Percentiles rank a stretch among this genome's conserved stretches.
Conservation (phyloP, 257 asterid genomes). For the Perilla frutescens region DNA sequence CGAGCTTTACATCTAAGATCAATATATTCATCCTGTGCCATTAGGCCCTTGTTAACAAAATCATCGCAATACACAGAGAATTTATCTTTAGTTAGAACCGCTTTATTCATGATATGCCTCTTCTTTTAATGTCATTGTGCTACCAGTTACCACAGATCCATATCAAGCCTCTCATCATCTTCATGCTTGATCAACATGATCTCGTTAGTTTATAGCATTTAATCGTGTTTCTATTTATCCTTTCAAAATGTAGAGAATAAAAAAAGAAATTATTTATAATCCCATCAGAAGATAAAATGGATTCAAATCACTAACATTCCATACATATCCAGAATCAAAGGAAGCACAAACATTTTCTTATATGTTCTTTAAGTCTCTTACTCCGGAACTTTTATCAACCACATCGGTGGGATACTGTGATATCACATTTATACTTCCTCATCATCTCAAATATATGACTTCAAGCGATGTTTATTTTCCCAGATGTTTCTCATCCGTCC, state of each 20-base stretch:
- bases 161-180: not conserved
- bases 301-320: not conserved
- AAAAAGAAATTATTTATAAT: no score
- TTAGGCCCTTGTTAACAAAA: no score
- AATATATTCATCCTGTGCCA: no score
- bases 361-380: not conserved
- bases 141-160: not conserved
- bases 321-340: not conserved
- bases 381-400: not conserved
- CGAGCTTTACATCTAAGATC: no score
- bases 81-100: no score
- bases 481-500: not conserved
- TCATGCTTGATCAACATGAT: not conserved
- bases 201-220: not conserved
- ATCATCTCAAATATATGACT: not conserved
- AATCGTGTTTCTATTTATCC: not conserved
- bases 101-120: no score
- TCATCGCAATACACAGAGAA: no score
- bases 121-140: no score
- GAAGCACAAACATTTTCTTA: not conserved
- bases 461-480: not conserved
- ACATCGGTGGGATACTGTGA: not conserved
- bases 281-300: not conserved
- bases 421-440: not conserved
- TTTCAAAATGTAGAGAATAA: not conserved